Base-by-base conservation (phyloP, 805 yeast genomes). In the Candida xiaguanensis region DNA sequence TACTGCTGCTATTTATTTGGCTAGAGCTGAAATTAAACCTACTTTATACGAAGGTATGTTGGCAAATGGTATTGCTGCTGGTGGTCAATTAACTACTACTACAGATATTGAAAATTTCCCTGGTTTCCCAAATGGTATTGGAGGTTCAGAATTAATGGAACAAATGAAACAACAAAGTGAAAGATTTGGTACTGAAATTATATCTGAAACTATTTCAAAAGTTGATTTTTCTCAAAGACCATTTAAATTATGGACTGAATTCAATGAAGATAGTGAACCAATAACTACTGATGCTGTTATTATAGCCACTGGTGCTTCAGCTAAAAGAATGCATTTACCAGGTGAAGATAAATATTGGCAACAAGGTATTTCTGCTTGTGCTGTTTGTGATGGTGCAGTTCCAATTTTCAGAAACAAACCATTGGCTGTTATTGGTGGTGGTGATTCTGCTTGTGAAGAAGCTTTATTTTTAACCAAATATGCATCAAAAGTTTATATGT, bases 331-430 rank as follows among this genome's bases (percentile, higher is more conserved):
- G 69, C 68, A 77, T 60, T 72, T 93, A 46, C 96, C 97, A 43
- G 99, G 99, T 55, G 99, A 93, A 72, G 98, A 93, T 51, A 76
- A 77, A 25, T 93, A 93, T 78, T 93, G 99, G 99, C 99, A 93
- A 74, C 85, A 84, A 63, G 99, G 99, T 65, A 93, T 93, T 51
- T 86, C 96, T 52, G 99, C 99, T 13, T 93, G 99, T 75, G 99
- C 99, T 29, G 99, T 93, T 46, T 93, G 99, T 72, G 99, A 93
- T 63, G 99, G 99, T 67, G 99, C 99, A 24, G 95, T 93, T 36
- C 99, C 99, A 53, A 90, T 93, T 54, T 93, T 93, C 75, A 86
- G 98, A 76, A 85, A 93, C 75, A 85, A 89, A 69, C 98, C 99
- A 28, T 78, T 93, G 61, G 98, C 96, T 18, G 99, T 93, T 42